A percentile compares a stretch with the other conserved stretches of the same genome.
phyloP scores from a whole-genome alignment of 495 filamentous ascomycete species.

The Penicillium tannophilum region DNA sequence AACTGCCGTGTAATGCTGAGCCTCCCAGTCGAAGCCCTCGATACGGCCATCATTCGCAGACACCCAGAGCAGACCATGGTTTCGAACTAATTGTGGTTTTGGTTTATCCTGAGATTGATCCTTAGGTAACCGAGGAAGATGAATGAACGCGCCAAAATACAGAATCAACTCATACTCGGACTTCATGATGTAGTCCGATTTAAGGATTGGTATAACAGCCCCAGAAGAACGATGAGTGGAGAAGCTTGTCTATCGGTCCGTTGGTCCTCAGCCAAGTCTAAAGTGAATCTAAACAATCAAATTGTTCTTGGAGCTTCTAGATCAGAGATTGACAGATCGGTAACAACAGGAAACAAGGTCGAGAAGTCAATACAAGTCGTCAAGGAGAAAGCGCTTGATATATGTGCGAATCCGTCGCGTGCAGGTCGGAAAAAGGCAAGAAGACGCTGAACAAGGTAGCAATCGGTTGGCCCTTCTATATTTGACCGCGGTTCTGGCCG shows the following conservation, averaged over 20 bases:
- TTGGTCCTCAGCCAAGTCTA: background rate
- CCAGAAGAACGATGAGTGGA: background rate
- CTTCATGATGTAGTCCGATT: background rate
- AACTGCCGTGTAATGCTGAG: conserved; percentile 36
- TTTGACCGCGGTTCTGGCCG: conserved; percentile 2
- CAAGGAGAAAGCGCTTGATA: background rate
- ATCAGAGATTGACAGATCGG: background rate
- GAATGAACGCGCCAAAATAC: conserved; percentile 53
- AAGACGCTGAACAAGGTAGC: background rate
- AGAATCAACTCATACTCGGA: conserved; percentile 28
- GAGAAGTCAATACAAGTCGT: background rate
- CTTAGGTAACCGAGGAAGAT: conserved; percentile 32
- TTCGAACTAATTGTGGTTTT: conserved; percentile 33
- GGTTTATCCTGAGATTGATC: conserved; percentile 9
- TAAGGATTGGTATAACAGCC: background rate
- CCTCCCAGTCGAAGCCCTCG: conserved; percentile 37
- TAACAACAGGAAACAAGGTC: background rate
- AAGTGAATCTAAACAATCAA: background rate
- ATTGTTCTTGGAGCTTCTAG: background rate
- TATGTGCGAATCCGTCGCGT: background rate
- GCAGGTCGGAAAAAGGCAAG: background rate
- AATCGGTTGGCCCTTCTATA: conserved; percentile 18
- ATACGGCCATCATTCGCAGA: conserved; percentile 65
- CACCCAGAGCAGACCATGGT: conserved; percentile 67
- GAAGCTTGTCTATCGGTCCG: background rate